phyloP scores from a whole-genome alignment of 1,139 yeast species.

The Zygosaccharomyces sapae region DNA sequence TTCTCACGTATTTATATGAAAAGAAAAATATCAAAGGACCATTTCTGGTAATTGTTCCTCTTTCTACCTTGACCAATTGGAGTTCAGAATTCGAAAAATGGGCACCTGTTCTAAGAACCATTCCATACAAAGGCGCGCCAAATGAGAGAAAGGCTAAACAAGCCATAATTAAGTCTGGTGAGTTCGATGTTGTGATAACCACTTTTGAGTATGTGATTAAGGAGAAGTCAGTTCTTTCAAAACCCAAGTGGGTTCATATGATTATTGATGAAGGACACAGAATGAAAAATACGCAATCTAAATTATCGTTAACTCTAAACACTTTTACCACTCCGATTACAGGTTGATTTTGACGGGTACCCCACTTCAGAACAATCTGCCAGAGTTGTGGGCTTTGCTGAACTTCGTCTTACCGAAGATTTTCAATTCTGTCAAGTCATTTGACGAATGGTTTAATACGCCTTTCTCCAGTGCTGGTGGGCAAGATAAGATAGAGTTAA shows the following conservation, averaged over 20 bases:
- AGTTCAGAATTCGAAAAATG: constrained; percentile 79
- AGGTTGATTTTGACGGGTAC: constrained; percentile 83
- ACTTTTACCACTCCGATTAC: constrained; percentile 69
- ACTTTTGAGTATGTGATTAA: constrained; percentile 77
- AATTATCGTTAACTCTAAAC: constrained; percentile 65
- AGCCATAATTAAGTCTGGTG: constrained; percentile 56
- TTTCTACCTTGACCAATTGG: constrained; percentile 84
- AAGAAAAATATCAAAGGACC: constrained; percentile 63
- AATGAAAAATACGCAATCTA: constrained; percentile 79
- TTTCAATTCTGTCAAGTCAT: constrained; percentile 79
- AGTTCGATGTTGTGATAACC: constrained; percentile 71
- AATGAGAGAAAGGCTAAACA: constrained; percentile 63
- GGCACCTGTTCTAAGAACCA: constrained; percentile 70
- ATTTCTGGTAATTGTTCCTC: constrained; percentile 74
- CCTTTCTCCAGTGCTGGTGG: constrained; percentile 81
- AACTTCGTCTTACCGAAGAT: constrained; percentile 76
- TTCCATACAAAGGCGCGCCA: constrained; percentile 74
- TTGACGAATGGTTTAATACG: constrained; percentile 84
- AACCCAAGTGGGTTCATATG: constrained; percentile 78
- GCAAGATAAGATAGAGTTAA: constrained; percentile 71
- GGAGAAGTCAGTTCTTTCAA: constrained; percentile 63
- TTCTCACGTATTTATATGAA: constrained; percentile 71
- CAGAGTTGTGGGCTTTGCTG: constrained; percentile 79
- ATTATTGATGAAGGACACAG: constrained; percentile 88
- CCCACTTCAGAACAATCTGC: constrained; percentile 78